Percentiles rank a stretch among this genome's conserved stretches.
These are phyloP conservation scores for Flaveria trinervia DNA, from an alignment of 129 eudicot genomes.

Conservation along the genomic window DNA sequence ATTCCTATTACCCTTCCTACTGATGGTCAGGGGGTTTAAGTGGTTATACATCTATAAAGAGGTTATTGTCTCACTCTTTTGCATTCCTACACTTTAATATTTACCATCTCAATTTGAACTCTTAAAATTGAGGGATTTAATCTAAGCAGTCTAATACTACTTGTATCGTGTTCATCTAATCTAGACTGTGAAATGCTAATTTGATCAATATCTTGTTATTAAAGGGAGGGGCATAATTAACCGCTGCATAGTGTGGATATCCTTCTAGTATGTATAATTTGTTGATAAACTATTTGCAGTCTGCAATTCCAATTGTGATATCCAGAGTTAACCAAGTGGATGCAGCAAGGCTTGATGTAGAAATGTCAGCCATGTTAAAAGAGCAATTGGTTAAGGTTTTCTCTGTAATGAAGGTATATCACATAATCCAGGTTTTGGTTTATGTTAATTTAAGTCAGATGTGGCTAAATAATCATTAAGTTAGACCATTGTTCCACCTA, in stretches of 20 bases:
- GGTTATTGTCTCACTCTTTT: neutral
- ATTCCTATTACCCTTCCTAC: neutral
- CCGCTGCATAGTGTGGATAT: neutral
- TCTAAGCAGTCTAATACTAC: neutral
- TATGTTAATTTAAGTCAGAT: neutral
- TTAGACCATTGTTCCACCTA: neutral
- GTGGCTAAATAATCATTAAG: neutral
- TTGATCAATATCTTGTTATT: neutral
- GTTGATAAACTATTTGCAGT: constrained; percentile 38
- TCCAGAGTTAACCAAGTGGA: constrained; percentile 96
- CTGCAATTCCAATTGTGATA: constrained; percentile 60
- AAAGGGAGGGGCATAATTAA: neutral
- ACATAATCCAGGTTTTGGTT: constrained; percentile 23
- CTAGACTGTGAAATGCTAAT: neutral
- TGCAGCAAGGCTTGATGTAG: constrained; percentile 85
- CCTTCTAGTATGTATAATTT: neutral
- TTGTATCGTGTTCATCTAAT: neutral
- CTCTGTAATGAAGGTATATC: constrained; percentile 85
- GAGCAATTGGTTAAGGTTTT: constrained; percentile 92
- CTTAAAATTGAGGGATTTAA: neutral
- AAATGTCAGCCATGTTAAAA: constrained; percentile 97
- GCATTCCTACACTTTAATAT: neutral
- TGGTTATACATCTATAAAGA: neutral
- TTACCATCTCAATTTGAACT: neutral
- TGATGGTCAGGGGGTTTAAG: neutral